Conservation (phyloP, 192 early-diverging fungal genomes). For the Thamnidium elegans region DNA sequence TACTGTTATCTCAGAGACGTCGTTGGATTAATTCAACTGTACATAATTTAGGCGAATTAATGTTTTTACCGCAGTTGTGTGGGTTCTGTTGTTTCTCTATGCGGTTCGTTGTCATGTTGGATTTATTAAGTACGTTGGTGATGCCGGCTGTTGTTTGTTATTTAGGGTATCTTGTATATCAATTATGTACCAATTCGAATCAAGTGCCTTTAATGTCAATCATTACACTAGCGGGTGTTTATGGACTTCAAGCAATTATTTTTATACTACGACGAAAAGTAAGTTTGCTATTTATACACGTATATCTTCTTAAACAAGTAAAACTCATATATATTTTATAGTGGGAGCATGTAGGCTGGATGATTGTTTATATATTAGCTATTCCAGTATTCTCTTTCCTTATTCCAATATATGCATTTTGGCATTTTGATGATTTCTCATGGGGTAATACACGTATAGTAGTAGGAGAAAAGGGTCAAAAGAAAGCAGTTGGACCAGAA, state of each 20-base stretch:
- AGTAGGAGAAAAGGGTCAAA: conserved; percentile 54
- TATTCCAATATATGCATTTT: conserved; percentile 89
- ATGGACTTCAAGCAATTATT: conserved; percentile 88
- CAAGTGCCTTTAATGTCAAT: conserved; percentile 80
- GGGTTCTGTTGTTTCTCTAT: conserved; percentile 97
- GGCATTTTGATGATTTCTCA: conserved; percentile 98
- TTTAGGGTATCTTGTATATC: conserved; percentile 81
- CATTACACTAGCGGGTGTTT: conserved; percentile 80
- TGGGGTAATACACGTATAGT: conserved; percentile 96
- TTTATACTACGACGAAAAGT: conserved; percentile 65
- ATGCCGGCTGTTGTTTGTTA: conserved; percentile 91
- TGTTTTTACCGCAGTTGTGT: conserved; percentile 91
- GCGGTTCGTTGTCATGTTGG: conserved; percentile 94
- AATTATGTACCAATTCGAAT: conserved; percentile 51
- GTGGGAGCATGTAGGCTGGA: conserved; percentile 79
- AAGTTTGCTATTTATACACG: not conserved
- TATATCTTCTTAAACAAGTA: not conserved
- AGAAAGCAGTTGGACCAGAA: conserved; percentile 30
- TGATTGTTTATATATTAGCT: conserved; percentile 88
- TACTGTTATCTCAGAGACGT: conserved; percentile 95
- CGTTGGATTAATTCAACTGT: conserved; percentile 99
- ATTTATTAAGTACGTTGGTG: conserved; percentile 87
- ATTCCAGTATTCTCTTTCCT: conserved; percentile 83
- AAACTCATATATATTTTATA: conserved; percentile 14
- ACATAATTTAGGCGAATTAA: conserved; percentile 94